Evolutionary conservation across 345 rosid genomes (phyloP).

Genomic region (Sisymbrium altissimum): DNA sequence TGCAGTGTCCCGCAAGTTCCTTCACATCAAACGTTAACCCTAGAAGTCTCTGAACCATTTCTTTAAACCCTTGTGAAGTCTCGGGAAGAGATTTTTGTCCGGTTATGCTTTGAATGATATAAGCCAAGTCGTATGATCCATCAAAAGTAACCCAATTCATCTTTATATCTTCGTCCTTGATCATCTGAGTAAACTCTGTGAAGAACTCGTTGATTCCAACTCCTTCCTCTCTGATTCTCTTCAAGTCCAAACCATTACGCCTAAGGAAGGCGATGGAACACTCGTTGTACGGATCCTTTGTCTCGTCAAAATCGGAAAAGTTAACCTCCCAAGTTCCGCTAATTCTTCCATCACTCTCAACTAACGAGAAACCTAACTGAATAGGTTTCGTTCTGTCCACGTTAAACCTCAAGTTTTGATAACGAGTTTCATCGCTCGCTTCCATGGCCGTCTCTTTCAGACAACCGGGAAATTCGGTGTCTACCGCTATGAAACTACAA

Average conservation of each 20-base stretch:
- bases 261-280: constrained; percentile 6
- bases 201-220: background rate
- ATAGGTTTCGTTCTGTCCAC: constrained; percentile 5
- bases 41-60: background rate
- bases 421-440: background rate
- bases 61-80: background rate
- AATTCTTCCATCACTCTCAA: background rate
- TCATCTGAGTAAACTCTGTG: background rate
- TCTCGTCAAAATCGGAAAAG: constrained; percentile 6
- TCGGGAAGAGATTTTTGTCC: background rate
- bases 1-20: background rate
- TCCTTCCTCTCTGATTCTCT: constrained; percentile 11
- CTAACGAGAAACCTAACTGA: background rate
- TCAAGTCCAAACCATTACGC: background rate
- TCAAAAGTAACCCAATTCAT: constrained; percentile 12
- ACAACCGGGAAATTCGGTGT: constrained; percentile 17
- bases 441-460: background rate
- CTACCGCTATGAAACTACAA: background rate
- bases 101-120: background rate
- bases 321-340: background rate
- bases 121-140: constrained; percentile 12
- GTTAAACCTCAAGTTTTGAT: background rate
- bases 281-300: background rate
- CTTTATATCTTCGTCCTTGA: background rate
- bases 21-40: background rate